phyloP scores from a whole-genome alignment of 2,329 filamentous ascomycete genomes.

The Sarocladiaceae sp. region DNA sequence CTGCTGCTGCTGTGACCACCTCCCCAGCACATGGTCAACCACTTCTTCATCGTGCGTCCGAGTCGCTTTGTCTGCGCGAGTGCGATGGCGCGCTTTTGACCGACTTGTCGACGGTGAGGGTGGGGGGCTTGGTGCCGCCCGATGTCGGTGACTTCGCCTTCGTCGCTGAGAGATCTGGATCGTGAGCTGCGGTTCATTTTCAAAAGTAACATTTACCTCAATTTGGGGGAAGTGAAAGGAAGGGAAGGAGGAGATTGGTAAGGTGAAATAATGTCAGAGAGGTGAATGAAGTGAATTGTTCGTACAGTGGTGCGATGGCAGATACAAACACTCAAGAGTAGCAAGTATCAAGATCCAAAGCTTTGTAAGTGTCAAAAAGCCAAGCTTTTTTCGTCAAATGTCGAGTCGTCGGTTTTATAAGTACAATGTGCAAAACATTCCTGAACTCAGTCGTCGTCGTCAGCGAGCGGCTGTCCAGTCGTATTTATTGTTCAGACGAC shows the following conservation, averaged over 20 bases:
- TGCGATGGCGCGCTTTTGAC: conserved; percentile 1
- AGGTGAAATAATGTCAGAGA: not conserved
- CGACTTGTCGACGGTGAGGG: not conserved
- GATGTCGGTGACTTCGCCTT: conserved; percentile 8
- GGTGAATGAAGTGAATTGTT: not conserved
- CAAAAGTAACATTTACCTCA: not conserved
- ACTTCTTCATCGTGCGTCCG: conserved; percentile 10
- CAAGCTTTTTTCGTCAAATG: not conserved
- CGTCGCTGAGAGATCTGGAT: conserved; percentile 9
- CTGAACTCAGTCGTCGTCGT: not conserved
- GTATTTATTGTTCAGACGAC: conserved; percentile 9
- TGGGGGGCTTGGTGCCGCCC: not conserved
- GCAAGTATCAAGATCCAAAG: conserved; percentile 6
- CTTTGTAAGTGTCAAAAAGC: not conserved
- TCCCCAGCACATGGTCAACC: conserved; percentile 14
- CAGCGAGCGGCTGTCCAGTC: not conserved
- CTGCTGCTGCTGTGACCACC: conserved; percentile 6
- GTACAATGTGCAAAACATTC: conserved; percentile 5
- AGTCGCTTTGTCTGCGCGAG: not conserved
- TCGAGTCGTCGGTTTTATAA: conserved; percentile 7
- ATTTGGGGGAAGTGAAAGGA: not conserved
- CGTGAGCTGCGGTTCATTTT: conserved; percentile 8
- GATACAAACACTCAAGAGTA: not conserved
- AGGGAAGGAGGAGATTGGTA: not conserved
- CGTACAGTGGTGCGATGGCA: conserved; percentile 2